Conservation (phyloP, 1,139 yeast genomes). For the Scheffersomyces segobiensis region DNA sequence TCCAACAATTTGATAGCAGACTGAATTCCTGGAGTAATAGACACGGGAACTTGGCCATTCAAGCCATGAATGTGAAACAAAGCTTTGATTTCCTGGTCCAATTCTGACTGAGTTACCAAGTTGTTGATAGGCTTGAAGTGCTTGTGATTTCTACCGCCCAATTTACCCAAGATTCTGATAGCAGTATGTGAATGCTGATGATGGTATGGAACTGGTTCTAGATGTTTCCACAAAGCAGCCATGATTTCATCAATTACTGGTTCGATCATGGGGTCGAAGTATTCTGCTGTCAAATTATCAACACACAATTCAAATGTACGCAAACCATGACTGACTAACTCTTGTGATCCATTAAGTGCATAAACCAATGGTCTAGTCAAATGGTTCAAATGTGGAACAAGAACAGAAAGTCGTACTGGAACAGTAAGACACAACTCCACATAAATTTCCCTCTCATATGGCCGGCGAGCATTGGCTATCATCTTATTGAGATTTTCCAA, state of each 20-base stretch:
- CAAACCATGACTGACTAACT: conserved; percentile 89
- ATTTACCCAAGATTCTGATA: conserved; percentile 85
- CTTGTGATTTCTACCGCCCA: conserved; percentile 93
- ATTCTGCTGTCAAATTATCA: conserved; percentile 93
- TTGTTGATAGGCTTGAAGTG: conserved; percentile 75
- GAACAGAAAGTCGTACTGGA: conserved; percentile 88
- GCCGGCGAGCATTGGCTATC: conserved; percentile 79
- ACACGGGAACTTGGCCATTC: conserved; percentile 58
- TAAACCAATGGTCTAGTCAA: conserved; percentile 88
- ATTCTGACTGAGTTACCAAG: conserved; percentile 54
- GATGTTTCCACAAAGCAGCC: conserved; percentile 89
- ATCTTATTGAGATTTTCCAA: conserved; percentile 83
- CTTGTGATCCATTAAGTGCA: conserved; percentile 89
- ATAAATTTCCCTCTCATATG: conserved; percentile 89
- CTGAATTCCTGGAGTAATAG: conserved; percentile 79
- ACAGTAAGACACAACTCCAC: conserved; percentile 94
- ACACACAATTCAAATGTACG: conserved; percentile 95
- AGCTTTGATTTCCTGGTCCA: conserved; percentile 71
- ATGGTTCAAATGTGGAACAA: conserved; percentile 88
- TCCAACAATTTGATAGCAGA: conserved; percentile 71
- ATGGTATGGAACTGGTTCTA: conserved; percentile 88
- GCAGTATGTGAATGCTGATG: conserved; percentile 96
- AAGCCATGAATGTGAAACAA: conserved; percentile 72
- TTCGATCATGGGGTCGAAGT: conserved; percentile 94
- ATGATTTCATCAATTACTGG: conserved; percentile 93